Conservation (phyloP, 345 rosid species). For the Camelina laxa region DNA sequence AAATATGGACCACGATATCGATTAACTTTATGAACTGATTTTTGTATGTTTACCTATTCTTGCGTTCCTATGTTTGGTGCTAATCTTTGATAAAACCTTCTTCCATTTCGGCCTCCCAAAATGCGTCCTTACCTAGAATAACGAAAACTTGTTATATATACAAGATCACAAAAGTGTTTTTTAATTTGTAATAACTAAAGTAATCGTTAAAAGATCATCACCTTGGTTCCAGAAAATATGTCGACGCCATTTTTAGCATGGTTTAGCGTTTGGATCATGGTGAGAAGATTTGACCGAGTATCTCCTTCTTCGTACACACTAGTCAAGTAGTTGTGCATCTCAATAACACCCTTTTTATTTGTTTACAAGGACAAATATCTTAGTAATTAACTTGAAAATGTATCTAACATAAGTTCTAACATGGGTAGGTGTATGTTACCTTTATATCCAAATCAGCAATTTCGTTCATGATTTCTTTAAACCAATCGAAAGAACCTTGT, state of each 20-base stretch:
- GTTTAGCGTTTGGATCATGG: constrained; percentile 95
- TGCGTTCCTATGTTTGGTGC: constrained; percentile 34
- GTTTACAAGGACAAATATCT: background rate
- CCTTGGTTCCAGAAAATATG: constrained; percentile 90
- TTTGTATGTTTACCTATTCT: constrained; percentile 38
- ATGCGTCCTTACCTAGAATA: constrained; percentile 38
- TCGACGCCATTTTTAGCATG: constrained; percentile 96
- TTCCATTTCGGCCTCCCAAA: constrained; percentile 49
- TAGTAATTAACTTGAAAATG: background rate
- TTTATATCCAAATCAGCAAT: constrained; percentile 71
- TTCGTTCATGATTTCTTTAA: constrained; percentile 76
- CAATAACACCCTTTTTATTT: constrained; percentile 71
- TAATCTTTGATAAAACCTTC: constrained; percentile 42
- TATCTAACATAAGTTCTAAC: background rate
- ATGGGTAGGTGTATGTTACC: constrained; percentile 42
- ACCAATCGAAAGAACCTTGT: constrained; percentile 87
- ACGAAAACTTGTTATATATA: background rate
- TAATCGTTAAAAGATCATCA: constrained; percentile 31
- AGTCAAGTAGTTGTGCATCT: constrained; percentile 97
- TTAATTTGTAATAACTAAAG: constrained; percentile 19
- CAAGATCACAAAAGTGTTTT: background rate
- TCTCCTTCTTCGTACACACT: constrained; percentile 94
- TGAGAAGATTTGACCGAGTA: constrained; percentile 57
- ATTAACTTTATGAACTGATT: no score
- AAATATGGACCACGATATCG: no score